Evolutionary conservation across 2,329 filamentous ascomycete species (phyloP), one percentile per base, ranked within the genome.

Genomic region (Ophiostoma australiae): DNA sequence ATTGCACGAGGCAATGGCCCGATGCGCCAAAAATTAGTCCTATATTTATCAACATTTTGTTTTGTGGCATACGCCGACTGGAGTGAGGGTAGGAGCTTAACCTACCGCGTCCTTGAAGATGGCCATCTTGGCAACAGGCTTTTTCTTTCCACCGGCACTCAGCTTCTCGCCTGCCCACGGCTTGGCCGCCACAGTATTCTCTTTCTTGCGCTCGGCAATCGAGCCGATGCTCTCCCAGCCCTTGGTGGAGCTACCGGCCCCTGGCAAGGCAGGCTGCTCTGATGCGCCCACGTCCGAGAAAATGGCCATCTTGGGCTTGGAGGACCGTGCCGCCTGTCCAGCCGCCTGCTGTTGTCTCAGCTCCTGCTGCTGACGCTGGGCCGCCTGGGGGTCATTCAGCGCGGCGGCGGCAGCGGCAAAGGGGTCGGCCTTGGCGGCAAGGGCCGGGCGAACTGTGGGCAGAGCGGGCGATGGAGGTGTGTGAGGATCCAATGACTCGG

Each of bases 31-130:
- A 78, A 85, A 94, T 97, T 97, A 97, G 94, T 97, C 93, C 94
- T 97, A 87, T 87, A 85, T 86, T 89, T 85, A 93, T 95, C 92
- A 95, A 95, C 87, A 93, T 85, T 85, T 80, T 85, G 86, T 84
- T 66, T 72, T 73, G 27, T 52, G 52, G 55, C 63, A 23, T n/a
- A 17, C 13, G 39, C 35, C 13, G 15, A 27, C 23, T 63, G 65
- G 17, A 20, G 10, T 27, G 63, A 8, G 61, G 31, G 31, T 20
- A 4, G 23, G 7, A 10, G 20, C 10, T 35, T 71, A 79, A 86
- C 93, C 90, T 90, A 99, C 95, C 91, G 91, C 85, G 85, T 99
- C 95, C 84, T 92, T 94, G 84, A 97, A 99, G 66, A 99, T 87
- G 77, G 90, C 84, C 89, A 99, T 91, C 84, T 97, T 98, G 70